Percentiles rank a stretch among this genome's conserved stretches.
phyloP scores from a whole-genome alignment of 306 rosid species.

The Vigna radiata region DNA sequence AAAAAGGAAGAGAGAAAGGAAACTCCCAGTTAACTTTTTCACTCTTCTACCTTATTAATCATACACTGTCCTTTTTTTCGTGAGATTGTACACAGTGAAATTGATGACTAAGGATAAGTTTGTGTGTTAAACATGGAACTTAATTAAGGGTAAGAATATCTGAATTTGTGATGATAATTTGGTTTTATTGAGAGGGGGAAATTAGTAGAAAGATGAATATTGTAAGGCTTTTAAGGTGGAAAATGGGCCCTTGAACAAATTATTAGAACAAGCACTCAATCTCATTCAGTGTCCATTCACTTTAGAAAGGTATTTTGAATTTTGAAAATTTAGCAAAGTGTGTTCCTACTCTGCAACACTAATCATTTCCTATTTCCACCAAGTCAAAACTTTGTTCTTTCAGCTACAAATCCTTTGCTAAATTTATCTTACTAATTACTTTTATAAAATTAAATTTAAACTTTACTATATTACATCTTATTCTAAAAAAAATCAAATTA shows the following conservation, averaged over 20 bases:
- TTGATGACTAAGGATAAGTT: not conserved
- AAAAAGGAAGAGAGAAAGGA: not conserved
- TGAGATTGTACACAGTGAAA: not conserved
- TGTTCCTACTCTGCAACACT: constrained; percentile 35
- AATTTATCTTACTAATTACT: not conserved
- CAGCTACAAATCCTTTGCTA: constrained; percentile 18
- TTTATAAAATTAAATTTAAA: too few species aligned
- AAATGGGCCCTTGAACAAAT: constrained; percentile 52
- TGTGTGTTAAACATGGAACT: not conserved
- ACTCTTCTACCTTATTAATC: constrained; percentile 4
- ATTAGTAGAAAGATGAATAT: constrained; percentile 39
- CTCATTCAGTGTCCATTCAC: constrained; percentile 65
- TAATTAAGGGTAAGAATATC: not conserved
- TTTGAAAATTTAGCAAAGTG: constrained; percentile 12
- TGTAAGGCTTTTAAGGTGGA: constrained; percentile 38
- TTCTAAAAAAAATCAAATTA: too few species aligned
- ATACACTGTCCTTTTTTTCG: not conserved
- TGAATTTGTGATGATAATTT: not conserved
- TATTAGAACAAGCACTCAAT: constrained; percentile 68
- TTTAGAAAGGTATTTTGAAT: constrained; percentile 28
- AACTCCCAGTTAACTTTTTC: not conserved
- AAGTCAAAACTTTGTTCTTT: constrained; percentile 47
- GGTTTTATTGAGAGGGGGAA: constrained; percentile 11
- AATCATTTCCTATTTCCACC: constrained; percentile 41
- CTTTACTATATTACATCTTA: too few species aligned